Base-by-base conservation (phyloP, 495 filamentous ascomycete species). In the Pseudoneurospora amorphoporcata region DNA sequence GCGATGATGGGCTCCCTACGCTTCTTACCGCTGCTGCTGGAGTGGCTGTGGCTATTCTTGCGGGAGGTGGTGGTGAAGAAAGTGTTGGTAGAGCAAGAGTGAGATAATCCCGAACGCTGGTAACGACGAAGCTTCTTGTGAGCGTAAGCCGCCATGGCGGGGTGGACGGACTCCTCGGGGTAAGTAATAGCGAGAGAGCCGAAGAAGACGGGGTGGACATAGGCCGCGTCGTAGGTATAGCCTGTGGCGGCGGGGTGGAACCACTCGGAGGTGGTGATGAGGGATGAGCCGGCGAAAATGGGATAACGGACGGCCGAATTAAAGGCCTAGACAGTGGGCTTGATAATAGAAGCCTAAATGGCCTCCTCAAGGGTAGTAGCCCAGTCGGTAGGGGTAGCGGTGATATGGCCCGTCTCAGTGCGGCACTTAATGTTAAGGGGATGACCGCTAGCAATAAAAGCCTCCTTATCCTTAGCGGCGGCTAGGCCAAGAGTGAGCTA, bases 211-310 rank as follows among this genome's bases (percentile, higher is more conserved):
- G 81, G 80, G 68, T 81, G 79, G 32, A 80, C 75, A 40, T 65
- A 68, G 43, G 77, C 75, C 4, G 72, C 73, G 68, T 82, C 79
- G 73, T 78, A 78, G 19, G 76, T 77, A 69, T 82, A 79, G 68
- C 81, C 80, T 10, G 76, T 79, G 0, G 80, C 76, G 12, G 79
- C 82, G 9, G 83, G 82, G 74, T 84, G 82, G 73, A 78, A 74
- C 61, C 69, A 78, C 74, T 80, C 78, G 4, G 79, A 78, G 8
- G 43, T 68, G 37, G 79, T 78, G 68, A 76, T 61, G 65, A 82
- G 72, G 10, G 78, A 76, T 38, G 61, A 70, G 16, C 79, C 79
- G 73, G 79, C 77, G 68, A 82, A 84, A 16, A 82, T 82, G 37
- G 83, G 83, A 75, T 84, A 81, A 42, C 78, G 73, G 19, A 72